A percentile compares a stretch with the other conserved stretches of the same genome.
Evolutionary conservation across 495 filamentous ascomycete genomes (phyloP).

Genomic region (Neurospora sp.): DNA sequence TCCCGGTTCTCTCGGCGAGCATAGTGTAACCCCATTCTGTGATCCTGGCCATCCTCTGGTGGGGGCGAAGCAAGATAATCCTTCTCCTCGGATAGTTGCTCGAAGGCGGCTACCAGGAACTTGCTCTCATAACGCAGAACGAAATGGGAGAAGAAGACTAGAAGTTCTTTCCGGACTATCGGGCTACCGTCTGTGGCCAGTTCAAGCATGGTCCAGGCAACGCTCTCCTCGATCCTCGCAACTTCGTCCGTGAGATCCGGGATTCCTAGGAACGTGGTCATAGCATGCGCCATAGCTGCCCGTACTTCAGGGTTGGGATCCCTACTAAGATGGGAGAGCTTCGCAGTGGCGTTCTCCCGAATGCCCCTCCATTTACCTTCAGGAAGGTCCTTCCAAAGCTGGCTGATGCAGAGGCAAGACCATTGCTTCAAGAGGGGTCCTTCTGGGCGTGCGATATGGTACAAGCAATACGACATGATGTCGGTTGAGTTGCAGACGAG

Average conservation of each 20-base stretch:
- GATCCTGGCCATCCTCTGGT: constrained; percentile 40
- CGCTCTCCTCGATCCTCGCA: constrained; percentile 74
- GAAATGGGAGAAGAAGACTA: constrained; percentile 90
- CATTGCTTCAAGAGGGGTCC: constrained; percentile 89
- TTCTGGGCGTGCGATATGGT: constrained; percentile 69
- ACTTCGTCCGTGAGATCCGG: constrained; percentile 88
- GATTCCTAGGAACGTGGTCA: constrained; percentile 89
- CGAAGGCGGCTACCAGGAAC: constrained; percentile 84
- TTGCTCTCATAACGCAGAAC: constrained; percentile 85
- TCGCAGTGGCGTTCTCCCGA: constrained; percentile 63
- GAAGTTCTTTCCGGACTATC: constrained; percentile 82
- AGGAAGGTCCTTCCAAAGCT: constrained; percentile 82
- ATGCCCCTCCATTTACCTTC: constrained; percentile 95
- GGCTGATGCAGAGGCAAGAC: constrained; percentile 92
- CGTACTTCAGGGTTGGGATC: constrained; percentile 92
- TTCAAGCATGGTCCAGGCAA: constrained; percentile 73
- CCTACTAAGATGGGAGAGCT: constrained; percentile 69
- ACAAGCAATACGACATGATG: constrained; percentile 73
- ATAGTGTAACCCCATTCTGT: constrained; percentile 48
- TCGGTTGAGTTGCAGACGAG: constrained; percentile 77
- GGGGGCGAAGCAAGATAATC: constrained; percentile 47
- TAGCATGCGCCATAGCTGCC: constrained; percentile 82
- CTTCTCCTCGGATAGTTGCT: constrained; percentile 79
- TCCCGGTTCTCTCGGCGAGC: constrained; percentile 38
- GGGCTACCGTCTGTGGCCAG: constrained; percentile 88